Percentiles rank a stretch among this genome's conserved stretches.
phyloP scores from a whole-genome alignment of 148 eudicot genomes.

The Persicaria maculosa region DNA sequence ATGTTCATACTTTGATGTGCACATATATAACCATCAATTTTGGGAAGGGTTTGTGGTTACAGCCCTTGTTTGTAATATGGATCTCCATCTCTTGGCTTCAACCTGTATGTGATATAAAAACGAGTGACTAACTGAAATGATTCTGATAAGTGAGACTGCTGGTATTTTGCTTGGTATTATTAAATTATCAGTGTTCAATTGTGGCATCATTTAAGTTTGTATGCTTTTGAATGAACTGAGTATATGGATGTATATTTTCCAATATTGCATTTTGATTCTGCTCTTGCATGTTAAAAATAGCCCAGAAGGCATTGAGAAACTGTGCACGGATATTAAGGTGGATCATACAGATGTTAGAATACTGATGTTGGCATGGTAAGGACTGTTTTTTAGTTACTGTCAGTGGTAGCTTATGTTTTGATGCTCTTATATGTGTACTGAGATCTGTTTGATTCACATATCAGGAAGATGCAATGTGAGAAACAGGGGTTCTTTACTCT shows the following conservation, averaged over 20 bases:
- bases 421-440: not conserved
- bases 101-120: not conserved
- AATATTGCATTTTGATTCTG: not conserved
- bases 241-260: not conserved
- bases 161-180: not conserved
- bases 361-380: conserved; percentile 94
- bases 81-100: not conserved
- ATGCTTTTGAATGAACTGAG: not conserved
- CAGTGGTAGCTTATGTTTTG: not conserved
- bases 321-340: conserved; percentile 79
- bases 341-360: conserved; percentile 80
- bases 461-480: conserved; percentile 93
- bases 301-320: conserved; percentile 83
- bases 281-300: conserved; percentile 28
- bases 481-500: conserved; percentile 81
- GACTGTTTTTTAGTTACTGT: not conserved
- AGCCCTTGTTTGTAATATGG: not conserved
- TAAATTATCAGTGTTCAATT: not conserved
- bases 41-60: not conserved
- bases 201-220: not conserved
- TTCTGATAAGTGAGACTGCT: not conserved
- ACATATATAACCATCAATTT: too few species aligned
- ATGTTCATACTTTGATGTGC: not conserved
- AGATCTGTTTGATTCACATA: not conserved
- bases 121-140: not conserved